phyloP scores from a whole-genome alignment of 768 basidiomycete genomes.

The Lactarius hengduanensis region DNA sequence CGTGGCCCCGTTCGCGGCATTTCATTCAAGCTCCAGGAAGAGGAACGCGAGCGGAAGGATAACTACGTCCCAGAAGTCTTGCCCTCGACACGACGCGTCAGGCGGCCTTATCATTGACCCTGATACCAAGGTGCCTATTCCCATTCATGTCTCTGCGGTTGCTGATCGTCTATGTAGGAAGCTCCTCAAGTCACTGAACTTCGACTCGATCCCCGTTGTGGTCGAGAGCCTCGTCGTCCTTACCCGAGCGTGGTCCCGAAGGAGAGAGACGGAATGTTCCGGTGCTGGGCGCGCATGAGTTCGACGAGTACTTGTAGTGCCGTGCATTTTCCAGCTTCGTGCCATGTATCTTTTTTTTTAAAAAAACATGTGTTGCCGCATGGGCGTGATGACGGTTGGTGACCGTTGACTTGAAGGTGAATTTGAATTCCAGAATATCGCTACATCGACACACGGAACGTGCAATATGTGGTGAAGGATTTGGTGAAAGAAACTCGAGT shows the following conservation, averaged over 20 bases:
- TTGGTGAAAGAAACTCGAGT: not conserved
- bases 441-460: not conserved
- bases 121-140: conserved; percentile 83
- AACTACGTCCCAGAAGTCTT: conserved; percentile 98
- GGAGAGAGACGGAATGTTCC: conserved; percentile 80
- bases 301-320: conserved; percentile 8
- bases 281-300: conserved; percentile 61
- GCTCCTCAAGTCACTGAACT: conserved; percentile 89
- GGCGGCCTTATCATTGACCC: conserved; percentile 83
- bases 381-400: not conserved
- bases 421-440: not conserved
- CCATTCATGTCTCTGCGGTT: not conserved
- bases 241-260: conserved; percentile 67
- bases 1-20: conserved; percentile 98
- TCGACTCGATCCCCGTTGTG: conserved; percentile 83
- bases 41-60: conserved; percentile 99
- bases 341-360: conserved; percentile 21
- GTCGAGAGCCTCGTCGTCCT: conserved; percentile 64
- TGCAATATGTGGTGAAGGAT: not conserved
- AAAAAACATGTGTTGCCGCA: conserved; percentile 10
- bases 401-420: too few relatives aligned
- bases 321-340: conserved; percentile 6
- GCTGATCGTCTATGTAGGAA: conserved; percentile 48
- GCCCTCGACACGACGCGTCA: conserved; percentile 75
- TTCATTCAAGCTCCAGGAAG: conserved; percentile 99